Conservation (phyloP, 352 stramenopile genomes). For the Plasmopara muralis region DNA sequence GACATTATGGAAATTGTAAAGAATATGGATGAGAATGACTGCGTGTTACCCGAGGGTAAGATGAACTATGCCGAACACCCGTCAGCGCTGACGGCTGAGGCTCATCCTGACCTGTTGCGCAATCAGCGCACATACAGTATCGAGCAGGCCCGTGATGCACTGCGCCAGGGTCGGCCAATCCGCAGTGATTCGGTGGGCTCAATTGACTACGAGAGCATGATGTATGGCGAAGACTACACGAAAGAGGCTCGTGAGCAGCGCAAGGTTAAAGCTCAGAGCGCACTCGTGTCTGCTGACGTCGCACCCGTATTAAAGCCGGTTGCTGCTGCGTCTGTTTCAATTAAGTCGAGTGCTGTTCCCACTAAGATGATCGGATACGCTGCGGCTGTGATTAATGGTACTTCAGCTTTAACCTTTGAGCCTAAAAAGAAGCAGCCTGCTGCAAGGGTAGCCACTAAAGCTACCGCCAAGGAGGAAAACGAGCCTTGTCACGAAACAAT, state of each 20-base stretch:
- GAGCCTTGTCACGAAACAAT: constrained; percentile 37
- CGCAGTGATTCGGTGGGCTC: constrained; percentile 82
- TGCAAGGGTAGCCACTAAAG: constrained; percentile 27
- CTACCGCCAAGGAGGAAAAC: constrained; percentile 36
- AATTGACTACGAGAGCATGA: constrained; percentile 86
- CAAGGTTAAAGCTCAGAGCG: constrained; percentile 28
- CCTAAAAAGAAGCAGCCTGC: constrained; percentile 48
- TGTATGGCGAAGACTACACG: constrained; percentile 88
- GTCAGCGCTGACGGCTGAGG: constrained; percentile 60
- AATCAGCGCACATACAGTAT: constrained; percentile 91
- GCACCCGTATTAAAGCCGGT: constrained; percentile 7
- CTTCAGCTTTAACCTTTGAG: constrained; percentile 35
- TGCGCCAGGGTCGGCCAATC: constrained; percentile 85
- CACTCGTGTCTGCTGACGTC: constrained; percentile 7
- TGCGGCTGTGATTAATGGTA: constrained; percentile 72
- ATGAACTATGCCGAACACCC: constrained; percentile 81
- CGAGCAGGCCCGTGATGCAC: constrained; percentile 85
- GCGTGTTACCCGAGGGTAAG: constrained; percentile 56
- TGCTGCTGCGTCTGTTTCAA: constrained; percentile 13
- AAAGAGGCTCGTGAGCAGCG: constrained; percentile 75
- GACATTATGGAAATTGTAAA: constrained; percentile 91
- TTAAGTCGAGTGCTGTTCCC: constrained; percentile 9
- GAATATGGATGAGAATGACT: constrained; percentile 86
- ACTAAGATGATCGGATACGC: constrained; percentile 65
- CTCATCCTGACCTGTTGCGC: constrained; percentile 81